Evolutionary conservation across 768 basidiomycete species (phyloP).

Genomic region (Gloeopeniophorella convolvens): DNA sequence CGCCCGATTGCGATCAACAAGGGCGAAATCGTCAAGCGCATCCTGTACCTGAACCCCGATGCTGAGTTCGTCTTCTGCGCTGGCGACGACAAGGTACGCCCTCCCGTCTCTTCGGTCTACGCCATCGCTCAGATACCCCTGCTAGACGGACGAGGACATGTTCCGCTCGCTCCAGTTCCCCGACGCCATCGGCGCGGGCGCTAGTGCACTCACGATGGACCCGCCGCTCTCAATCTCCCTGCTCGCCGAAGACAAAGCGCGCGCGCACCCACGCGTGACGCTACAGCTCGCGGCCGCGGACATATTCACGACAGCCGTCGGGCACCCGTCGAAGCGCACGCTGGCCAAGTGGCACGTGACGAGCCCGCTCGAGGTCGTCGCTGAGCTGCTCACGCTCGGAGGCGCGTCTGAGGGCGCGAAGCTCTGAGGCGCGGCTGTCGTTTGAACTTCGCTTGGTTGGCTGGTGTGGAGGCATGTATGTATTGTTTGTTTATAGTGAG

Average conservation of each 20-base stretch:
- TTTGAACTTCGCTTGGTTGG: no score
- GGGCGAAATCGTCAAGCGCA: constrained; percentile 96
- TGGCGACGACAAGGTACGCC: constrained; percentile 86
- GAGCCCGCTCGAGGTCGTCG: constrained; percentile 79
- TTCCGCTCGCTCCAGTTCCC: constrained; percentile 80
- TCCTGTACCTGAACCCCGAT: constrained; percentile 89
- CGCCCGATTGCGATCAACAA: constrained; percentile 95
- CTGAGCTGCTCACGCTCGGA: constrained; percentile 64
- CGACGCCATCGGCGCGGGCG: no score
- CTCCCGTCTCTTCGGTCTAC: no score
- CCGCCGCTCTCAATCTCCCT: constrained; percentile 48
- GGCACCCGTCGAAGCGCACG: constrained; percentile 83
- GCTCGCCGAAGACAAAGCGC: constrained; percentile 24
- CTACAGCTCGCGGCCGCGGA: constrained; percentile 60
- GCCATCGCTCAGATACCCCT: no score
- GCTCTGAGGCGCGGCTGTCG: no score
- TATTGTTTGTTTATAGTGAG: no score
- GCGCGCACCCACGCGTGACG: constrained; percentile 42
- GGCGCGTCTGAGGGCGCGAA: constrained; percentile 21
- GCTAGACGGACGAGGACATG: constrained; percentile 97
- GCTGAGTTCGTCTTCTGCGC: constrained; percentile 97
- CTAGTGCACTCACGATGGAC: constrained; percentile 34
- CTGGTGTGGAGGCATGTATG: no score
- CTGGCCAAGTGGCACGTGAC: constrained; percentile 91
- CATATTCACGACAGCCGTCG: constrained; percentile 91